A percentile compares a stretch with the other conserved stretches of the same genome.
Conservation (phyloP, 768 basidiomycete genomes). For the Coprinopsis strossmayeri region DNA sequence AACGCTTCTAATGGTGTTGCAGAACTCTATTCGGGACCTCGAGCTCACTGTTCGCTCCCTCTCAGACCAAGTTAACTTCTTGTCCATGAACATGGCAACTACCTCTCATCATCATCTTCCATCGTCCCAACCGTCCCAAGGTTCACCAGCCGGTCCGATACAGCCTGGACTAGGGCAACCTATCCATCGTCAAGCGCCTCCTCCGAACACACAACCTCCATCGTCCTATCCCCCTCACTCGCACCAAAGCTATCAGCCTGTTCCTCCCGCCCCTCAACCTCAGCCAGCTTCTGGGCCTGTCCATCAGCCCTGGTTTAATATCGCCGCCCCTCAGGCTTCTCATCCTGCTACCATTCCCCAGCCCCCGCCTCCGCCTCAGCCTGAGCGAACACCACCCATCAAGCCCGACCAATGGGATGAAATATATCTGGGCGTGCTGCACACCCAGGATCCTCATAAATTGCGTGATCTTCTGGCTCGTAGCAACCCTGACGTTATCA, state of each 20-base stretch:
- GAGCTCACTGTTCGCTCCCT: constrained; percentile 71
- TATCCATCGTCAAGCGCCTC: constrained; percentile 35
- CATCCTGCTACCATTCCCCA: constrained; percentile 71
- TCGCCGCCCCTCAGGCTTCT: constrained; percentile 78
- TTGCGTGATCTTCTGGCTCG: constrained; percentile 67
- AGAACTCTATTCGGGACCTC: constrained; percentile 75
- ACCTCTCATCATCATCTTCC: constrained; percentile 24
- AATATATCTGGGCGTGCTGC: constrained; percentile 68
- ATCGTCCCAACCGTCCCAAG: constrained; percentile 1
- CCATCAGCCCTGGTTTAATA: constrained; percentile 59
- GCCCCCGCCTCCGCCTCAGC: constrained; percentile 29
- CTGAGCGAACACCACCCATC: constrained; percentile 47
- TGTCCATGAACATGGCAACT: constrained; percentile 48
- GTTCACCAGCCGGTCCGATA: constrained; percentile 6
- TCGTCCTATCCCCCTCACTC: constrained; percentile 1
- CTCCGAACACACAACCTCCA: not conserved
- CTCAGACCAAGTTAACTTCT: constrained; percentile 78
- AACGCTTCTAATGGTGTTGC: constrained; percentile 1
- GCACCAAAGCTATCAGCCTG: not conserved
- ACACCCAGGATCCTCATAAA: constrained; percentile 67
- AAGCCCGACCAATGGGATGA: constrained; percentile 80
- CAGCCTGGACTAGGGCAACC: constrained; percentile 1
- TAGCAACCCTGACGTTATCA: constrained; percentile 73
- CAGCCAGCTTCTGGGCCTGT: constrained; percentile 28
- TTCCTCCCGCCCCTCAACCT: constrained; percentile 32